These are phyloP conservation scores for Zelonia costaricensis DNA, from an alignment of 208 protist genomes.

Conservation along the genomic window DNA sequence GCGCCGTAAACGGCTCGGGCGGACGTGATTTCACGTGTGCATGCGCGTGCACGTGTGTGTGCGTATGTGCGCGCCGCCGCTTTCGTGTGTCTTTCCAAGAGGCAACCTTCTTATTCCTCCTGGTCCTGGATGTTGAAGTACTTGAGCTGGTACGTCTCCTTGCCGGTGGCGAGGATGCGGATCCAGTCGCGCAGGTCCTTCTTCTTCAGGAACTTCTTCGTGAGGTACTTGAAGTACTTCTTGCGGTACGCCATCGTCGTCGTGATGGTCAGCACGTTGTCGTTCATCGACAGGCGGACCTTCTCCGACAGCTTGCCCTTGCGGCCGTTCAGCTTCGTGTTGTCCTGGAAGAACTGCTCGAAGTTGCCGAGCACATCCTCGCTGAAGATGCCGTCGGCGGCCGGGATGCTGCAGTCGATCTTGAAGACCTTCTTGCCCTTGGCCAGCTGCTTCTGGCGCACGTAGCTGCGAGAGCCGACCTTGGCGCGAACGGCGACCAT, in stretches of 20 bases:
- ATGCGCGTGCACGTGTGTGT: too few species aligned
- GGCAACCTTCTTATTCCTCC: constrained; percentile 66
- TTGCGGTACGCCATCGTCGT: constrained; percentile 96
- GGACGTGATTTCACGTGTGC: too few species aligned
- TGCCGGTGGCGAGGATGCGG: constrained; percentile 95
- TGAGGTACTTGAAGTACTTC: constrained; percentile 99
- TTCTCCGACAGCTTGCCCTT: constrained; percentile 96
- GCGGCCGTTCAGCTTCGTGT: constrained; percentile 98
- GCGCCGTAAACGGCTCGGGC: too few species aligned
- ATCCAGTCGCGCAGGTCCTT: constrained; percentile 98
- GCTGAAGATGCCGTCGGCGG: constrained; percentile 76
- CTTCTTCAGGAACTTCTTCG: constrained; percentile 99
- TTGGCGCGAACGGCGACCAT: constrained; percentile 93
- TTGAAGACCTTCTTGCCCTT: constrained; percentile 93
- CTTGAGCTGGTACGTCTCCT: constrained; percentile 97
- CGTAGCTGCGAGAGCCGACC: constrained; percentile 83
- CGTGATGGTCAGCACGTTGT: constrained; percentile 92
- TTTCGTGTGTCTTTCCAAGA: too few species aligned
- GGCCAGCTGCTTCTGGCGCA: constrained; percentile 82
- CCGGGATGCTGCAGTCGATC: constrained; percentile 73
- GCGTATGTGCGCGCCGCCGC: too few species aligned
- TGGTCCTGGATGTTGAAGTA: constrained; percentile 98
- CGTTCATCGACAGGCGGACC: constrained; percentile 87
- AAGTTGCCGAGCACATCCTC: constrained; percentile 87
- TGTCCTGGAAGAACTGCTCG: constrained; percentile 97